phyloP scores from a whole-genome alignment of 2,329 filamentous ascomycete genomes.

The Pseudocercospora macadamiae region DNA sequence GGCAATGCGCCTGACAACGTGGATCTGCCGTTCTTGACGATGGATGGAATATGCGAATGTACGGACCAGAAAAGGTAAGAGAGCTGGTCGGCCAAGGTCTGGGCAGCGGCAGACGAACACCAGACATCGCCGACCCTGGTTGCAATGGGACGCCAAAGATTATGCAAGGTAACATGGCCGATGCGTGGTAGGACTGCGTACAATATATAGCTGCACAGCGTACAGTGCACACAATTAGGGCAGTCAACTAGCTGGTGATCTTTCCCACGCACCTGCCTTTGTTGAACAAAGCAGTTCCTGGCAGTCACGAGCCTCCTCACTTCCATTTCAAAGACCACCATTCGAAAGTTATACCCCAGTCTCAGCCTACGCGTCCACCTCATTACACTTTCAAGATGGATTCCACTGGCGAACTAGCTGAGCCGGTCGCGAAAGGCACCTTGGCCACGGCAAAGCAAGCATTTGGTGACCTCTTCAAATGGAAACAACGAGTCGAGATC shows the following conservation, averaged over 20 bases:
- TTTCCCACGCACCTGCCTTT: not conserved
- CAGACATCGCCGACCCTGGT: not conserved
- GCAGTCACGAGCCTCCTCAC: no score
- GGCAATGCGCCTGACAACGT: not conserved
- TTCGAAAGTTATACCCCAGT: not conserved
- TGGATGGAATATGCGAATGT: not conserved
- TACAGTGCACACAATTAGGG: not conserved
- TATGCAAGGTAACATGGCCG: constrained; percentile 9
- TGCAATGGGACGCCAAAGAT: constrained; percentile 7
- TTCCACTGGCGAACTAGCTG: constrained; percentile 54
- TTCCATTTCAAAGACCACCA: not conserved
- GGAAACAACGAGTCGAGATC: constrained; percentile 73
- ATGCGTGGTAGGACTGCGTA: not conserved
- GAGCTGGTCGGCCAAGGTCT: constrained; percentile 15
- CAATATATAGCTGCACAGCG: constrained; percentile 3
- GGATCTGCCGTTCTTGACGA: constrained; percentile 3
- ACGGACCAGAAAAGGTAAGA: constrained; percentile 1
- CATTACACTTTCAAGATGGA: constrained; percentile 26
- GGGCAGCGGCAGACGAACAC: constrained; percentile 16
- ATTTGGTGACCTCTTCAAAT: constrained; percentile 67
- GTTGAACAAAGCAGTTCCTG: not conserved
- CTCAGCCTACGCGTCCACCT: not conserved
- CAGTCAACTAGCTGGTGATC: not conserved
- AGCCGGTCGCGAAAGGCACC: constrained; percentile 68
- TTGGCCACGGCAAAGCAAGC: constrained; percentile 67